Conservation (phyloP, 78 protist species). For the Pelomyxa schiedti region DNA sequence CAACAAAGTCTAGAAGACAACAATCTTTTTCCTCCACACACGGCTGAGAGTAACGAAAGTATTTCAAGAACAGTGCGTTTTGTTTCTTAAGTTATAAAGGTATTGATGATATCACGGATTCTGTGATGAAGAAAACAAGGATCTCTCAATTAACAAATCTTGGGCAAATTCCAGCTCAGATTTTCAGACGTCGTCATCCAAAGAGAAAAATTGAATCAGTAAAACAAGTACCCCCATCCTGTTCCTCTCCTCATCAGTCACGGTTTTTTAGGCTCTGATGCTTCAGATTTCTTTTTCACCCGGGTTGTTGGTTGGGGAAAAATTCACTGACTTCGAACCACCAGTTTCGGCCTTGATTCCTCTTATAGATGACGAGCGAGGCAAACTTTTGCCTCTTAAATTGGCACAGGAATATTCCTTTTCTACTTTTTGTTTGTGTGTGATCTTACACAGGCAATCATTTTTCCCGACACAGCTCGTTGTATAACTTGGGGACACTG, state of each 20-base stretch:
- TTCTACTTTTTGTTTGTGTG: too few relatives aligned
- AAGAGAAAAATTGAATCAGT: too few relatives aligned
- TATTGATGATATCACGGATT: constrained; percentile 16
- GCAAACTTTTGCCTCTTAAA: too few relatives aligned
- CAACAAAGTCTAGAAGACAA: constrained; percentile 65
- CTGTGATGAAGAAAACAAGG: neutral
- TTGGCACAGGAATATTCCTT: too few relatives aligned
- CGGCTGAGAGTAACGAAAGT: constrained; percentile 2
- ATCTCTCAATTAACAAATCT: neutral
- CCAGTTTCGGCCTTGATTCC: too few relatives aligned
- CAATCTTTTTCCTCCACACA: constrained; percentile 19
- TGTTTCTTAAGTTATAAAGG: constrained; percentile 22
- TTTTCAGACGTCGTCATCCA: neutral
- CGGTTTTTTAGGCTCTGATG: too few relatives aligned
- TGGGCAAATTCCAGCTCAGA: neutral
- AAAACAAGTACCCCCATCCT: too few relatives aligned
- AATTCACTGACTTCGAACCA: too few relatives aligned
- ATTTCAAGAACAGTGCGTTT: constrained; percentile 7
- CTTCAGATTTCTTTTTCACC: too few relatives aligned
- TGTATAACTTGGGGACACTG: constrained; percentile 51
- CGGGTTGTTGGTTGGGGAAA: too few relatives aligned
- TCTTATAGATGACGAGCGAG: too few relatives aligned
- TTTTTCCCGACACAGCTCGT: neutral
- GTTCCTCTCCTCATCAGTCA: too few relatives aligned
- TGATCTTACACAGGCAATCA: neutral